Base-by-base conservation (phyloP, 306 rosid species). In the Clitoria ternatea region DNA sequence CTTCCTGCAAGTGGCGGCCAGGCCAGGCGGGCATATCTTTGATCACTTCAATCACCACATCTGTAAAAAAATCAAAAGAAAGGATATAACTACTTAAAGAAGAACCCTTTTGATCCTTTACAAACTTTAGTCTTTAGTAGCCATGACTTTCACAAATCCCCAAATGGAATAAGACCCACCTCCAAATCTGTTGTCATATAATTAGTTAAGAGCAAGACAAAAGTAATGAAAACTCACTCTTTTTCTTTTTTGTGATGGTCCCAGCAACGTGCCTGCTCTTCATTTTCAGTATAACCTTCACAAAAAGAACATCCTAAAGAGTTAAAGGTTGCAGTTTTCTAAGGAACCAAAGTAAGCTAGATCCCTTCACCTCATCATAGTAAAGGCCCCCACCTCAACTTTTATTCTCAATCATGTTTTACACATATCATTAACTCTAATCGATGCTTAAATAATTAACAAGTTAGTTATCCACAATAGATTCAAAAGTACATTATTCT, bases 251-350 rank as follows among this genome's bases (percentile, higher is more conserved):
- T 5, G 96, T 91, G 79, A 95, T 77, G 96, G 99, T 87, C 89
- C 99, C 99, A 77, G 92, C 96, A 78, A 91, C 97, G 69, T 95
- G 97, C 85, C 86, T 91, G 78, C 99, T 95, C 96, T 95, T 95
- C 99, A 95, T 95, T 88, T 95, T 95, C 80, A 95, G 66, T 84
- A 86, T 87, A 70, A 95, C 97, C 97, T 95, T 81, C 88, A 69
- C 84, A 82, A 76, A 89, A 83, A 86, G 80, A 82, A 60, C 24
- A 50, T 77, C 71, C 39, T n/a, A 69, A 80, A 70, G 79, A 74
- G 69, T 66, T 66, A 64, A 78, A 78, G 57, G 50, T 77, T 22
- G 70, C 39, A 59, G 52, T 70, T 70, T 80, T 70, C 55, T 66
- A 82, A 44, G 37, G 48, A 27, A 76, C 40, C 17, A 79, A 77